phyloP scores from a whole-genome alignment of 495 filamentous ascomycete genomes.

The Daldinia bambusicola region DNA sequence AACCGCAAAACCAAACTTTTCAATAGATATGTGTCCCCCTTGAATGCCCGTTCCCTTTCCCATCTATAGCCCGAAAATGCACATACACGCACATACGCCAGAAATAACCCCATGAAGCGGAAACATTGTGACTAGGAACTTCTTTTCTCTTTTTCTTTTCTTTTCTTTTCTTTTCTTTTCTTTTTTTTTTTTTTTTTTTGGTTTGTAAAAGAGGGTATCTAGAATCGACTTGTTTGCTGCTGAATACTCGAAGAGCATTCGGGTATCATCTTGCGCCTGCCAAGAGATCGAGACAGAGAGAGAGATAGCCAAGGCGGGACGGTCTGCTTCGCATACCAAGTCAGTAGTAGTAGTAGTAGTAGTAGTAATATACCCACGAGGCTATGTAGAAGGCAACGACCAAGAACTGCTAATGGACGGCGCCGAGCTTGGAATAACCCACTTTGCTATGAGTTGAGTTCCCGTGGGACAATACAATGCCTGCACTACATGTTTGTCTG shows the following conservation, averaged over 20 bases:
- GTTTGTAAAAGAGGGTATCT: constrained; percentile 25
- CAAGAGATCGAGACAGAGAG: not conserved
- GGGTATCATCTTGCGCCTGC: constrained; percentile 13
- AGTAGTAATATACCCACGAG: not conserved
- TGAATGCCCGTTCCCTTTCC: constrained; percentile 14
- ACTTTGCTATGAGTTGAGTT: no score
- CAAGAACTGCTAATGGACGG: not conserved
- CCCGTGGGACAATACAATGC: no score
- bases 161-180: not conserved
- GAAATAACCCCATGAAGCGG: constrained; percentile 1
- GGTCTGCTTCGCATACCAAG: not conserved
- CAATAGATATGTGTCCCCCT: not conserved
- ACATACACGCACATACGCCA: constrained; percentile 10
- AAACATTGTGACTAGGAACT: constrained; percentile 2
- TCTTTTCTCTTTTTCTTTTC: not conserved
- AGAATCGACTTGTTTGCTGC: constrained; percentile 1
- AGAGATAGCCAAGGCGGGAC: not conserved
- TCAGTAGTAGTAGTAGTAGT: constrained; percentile 19
- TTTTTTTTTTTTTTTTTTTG: no score
- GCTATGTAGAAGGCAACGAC: not conserved
- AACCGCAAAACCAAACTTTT: constrained; percentile 9
- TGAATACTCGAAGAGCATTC: constrained; percentile 6
- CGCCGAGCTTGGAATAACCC: constrained; percentile 7
- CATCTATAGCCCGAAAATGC: constrained; percentile 3
- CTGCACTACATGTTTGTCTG: no score